These are phyloP conservation scores for Lactifluus rugatus DNA, from an alignment of 768 basidiomycete genomes.

Conservation along the genomic window DNA sequence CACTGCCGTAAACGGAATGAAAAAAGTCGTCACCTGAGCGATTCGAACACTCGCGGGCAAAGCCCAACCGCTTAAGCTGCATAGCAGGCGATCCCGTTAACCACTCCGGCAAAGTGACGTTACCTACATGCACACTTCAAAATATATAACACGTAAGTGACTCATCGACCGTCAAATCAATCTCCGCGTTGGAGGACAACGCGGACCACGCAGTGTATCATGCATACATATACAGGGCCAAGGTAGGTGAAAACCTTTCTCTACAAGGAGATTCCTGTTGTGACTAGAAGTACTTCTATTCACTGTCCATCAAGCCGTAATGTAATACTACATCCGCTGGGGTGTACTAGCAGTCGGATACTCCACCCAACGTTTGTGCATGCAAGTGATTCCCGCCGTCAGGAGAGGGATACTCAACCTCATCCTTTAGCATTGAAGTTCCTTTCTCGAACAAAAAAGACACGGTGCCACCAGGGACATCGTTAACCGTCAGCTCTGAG, in stretches of 20 bases:
- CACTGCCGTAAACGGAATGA: neutral
- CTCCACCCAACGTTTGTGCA: neutral
- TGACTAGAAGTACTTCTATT: neutral
- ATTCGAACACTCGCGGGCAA: slow-evolving; percentile 28
- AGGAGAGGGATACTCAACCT: slow-evolving; percentile 23
- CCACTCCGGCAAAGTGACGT: slow-evolving; percentile 90
- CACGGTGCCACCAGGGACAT: slow-evolving; percentile 54
- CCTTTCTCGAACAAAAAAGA: slow-evolving; percentile 78
- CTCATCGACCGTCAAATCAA: neutral
- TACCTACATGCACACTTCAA: rapidly evolving
- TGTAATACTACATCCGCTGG: neutral
- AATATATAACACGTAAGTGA: neutral
- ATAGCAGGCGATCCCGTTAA: slow-evolving; percentile 54
- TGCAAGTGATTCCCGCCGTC: neutral
- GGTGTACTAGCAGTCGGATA: neutral
- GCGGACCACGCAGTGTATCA: too few species aligned
- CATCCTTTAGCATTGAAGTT: slow-evolving; percentile 75
- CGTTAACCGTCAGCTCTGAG: slow-evolving; percentile 34
- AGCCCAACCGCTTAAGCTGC: slow-evolving; percentile 25
- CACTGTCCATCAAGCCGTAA: neutral
- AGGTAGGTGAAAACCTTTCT: neutral
- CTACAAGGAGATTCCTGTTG: neutral
- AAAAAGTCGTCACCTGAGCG: slow-evolving; percentile 26
- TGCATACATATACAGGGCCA: neutral
- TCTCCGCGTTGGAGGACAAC: neutral